phyloP scores from a whole-genome alignment of 257 asterid species.

The Jacaranda mimosifolia region DNA sequence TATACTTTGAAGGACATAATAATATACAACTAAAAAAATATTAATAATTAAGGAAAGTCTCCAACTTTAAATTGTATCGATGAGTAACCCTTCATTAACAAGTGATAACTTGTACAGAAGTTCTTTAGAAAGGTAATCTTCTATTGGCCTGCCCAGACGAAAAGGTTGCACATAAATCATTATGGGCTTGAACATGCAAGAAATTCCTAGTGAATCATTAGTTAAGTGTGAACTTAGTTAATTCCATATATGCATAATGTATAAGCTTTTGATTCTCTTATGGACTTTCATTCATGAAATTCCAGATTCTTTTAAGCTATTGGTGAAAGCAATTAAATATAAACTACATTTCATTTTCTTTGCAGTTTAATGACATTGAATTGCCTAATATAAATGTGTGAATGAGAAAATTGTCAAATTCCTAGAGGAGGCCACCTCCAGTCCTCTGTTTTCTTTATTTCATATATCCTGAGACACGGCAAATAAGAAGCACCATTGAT shows the following conservation, averaged over 20 bases:
- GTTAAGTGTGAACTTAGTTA: conserved; percentile 5
- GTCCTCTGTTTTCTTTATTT: background rate
- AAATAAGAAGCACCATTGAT: background rate
- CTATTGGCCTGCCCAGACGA: conserved; percentile 64
- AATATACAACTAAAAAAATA: no score
- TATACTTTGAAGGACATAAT: no score
- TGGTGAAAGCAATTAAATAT: no score
- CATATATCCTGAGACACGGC: background rate
- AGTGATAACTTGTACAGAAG: conserved; percentile 74
- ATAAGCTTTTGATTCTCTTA: no score
- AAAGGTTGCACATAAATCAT: background rate
- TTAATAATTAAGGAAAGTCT: no score
- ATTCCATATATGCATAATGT: background rate
- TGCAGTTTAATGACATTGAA: background rate
- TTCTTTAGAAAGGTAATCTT: conserved; percentile 80
- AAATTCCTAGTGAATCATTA: background rate
- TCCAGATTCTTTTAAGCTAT: no score
- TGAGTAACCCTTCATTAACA: no score
- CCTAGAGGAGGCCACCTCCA: background rate
- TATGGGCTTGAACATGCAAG: background rate
- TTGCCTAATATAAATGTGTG: background rate
- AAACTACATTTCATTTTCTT: background rate
- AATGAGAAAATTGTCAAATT: background rate
- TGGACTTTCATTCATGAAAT: no score
- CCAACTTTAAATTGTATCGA: no score